These are phyloP conservation scores for Talaromyces rugulosus DNA, from an alignment of 2,329 filamentous ascomycete genomes.

Conservation along the genomic window DNA sequence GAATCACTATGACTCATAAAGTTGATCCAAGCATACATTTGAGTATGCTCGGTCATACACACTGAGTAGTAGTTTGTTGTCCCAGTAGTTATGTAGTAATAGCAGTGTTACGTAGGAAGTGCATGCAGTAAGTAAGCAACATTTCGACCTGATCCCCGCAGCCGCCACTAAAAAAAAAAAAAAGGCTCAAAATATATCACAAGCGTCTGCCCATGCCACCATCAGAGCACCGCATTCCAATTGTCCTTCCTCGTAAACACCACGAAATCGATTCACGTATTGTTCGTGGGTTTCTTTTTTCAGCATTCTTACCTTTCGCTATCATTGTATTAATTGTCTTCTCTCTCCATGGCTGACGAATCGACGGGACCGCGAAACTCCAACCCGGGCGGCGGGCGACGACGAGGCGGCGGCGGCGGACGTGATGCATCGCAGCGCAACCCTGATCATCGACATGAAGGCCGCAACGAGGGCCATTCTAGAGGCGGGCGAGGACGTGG, in stretches of 20 bases:
- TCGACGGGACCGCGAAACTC: conserved; percentile 27
- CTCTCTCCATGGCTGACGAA: conserved; percentile 13
- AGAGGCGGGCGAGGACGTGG: conserved; percentile 31
- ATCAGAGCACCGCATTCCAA: neutral
- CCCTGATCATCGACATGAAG: conserved; percentile 24
- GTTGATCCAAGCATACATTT: neutral
- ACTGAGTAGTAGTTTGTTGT: neutral
- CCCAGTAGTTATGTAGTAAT: neutral
- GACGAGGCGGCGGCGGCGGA: conserved; percentile 30
- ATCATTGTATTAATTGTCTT: neutral
- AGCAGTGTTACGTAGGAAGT: too few species aligned
- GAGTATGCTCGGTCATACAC: neutral
- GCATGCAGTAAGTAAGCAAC: neutral
- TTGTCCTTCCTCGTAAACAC: neutral
- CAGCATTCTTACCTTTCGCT: neutral
- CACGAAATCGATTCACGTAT: neutral
- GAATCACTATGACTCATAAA: neutral
- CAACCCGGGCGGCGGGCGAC: conserved; percentile 41
- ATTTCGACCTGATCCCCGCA: neutral
- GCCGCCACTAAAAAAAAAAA: neutral
- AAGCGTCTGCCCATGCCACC: neutral
- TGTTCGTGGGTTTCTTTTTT: neutral
- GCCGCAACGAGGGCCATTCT: conserved; percentile 20
- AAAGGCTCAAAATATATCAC: neutral
- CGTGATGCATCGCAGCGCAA: conserved; percentile 27